These are phyloP conservation scores for Venturia nashicola DNA, from an alignment of 2,329 filamentous ascomycete genomes.

Conservation along the genomic window DNA sequence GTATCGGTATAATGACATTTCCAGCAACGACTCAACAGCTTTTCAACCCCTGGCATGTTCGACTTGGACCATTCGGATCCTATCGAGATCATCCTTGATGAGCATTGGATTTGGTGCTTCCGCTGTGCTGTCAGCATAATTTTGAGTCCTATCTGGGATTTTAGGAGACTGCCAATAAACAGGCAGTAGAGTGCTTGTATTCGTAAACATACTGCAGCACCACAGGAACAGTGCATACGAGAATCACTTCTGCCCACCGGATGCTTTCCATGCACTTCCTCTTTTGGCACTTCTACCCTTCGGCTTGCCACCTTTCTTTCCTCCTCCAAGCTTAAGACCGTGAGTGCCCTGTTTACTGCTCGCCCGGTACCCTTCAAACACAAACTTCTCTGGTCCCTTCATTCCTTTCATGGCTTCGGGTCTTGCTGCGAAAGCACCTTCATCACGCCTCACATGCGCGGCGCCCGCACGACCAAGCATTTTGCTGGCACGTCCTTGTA, in stretches of 20 bases:
- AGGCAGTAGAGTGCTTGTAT: too few species aligned
- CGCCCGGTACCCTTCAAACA: constrained; percentile 74
- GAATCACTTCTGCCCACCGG: constrained; percentile 17
- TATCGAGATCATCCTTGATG: too few species aligned
- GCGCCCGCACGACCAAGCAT: constrained; percentile 61
- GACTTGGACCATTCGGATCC: too few species aligned
- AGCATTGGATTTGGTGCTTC: too few species aligned
- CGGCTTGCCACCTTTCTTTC: constrained; percentile 27
- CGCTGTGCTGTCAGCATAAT: too few species aligned
- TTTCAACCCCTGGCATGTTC: too few species aligned
- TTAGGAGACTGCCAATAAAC: too few species aligned
- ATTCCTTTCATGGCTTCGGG: constrained; percentile 19
- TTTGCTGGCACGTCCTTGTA: constrained; percentile 60
- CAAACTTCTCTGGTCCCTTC: constrained; percentile 54
- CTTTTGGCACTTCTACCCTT: constrained; percentile 30
- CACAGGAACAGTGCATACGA: too few species aligned
- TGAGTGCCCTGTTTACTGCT: constrained; percentile 52
- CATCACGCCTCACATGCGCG: constrained; percentile 26
- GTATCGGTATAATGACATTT: too few species aligned
- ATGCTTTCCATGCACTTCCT: constrained; percentile 33
- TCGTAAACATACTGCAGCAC: too few species aligned
- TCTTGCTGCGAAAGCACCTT: constrained; percentile 13
- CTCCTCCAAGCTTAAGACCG: constrained; percentile 39
- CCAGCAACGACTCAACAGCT: too few species aligned
- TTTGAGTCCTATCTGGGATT: too few species aligned